Percentiles rank a stretch among this genome's conserved stretches.
Evolutionary conservation across 805 yeast genomes (phyloP).

Genomic region (Candida sonorensis): DNA sequence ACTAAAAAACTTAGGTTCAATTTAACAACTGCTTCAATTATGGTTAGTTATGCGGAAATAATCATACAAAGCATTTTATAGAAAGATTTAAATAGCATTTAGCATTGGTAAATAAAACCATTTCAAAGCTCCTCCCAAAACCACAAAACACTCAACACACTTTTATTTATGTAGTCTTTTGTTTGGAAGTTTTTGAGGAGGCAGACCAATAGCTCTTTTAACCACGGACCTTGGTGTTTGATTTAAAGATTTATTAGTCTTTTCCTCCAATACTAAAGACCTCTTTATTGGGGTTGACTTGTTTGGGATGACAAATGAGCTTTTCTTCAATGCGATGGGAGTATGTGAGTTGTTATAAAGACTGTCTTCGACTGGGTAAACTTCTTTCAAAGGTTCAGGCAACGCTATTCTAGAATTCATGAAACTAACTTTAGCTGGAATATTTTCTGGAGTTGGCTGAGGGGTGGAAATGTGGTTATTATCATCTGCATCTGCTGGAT

Average conservation of each 20-base stretch:
- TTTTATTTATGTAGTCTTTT: conserved; percentile 18
- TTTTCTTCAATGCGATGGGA: conserved; percentile 49
- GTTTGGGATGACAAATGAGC: conserved; percentile 49
- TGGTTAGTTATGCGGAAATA: too few relatives aligned
- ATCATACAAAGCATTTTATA: too few relatives aligned
- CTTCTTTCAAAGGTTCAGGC: conserved; percentile 39
- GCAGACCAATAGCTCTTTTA: conserved; percentile 21
- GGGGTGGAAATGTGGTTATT: neutral
- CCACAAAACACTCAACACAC: too few relatives aligned
- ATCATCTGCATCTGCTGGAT: neutral
- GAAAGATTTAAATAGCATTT: too few relatives aligned
- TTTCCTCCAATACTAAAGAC: conserved; percentile 15
- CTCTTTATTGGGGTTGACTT: conserved; percentile 60
- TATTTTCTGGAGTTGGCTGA: conserved; percentile 9
- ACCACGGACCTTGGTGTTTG: conserved; percentile 6
- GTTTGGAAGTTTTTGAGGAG: conserved; percentile 12
- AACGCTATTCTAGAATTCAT: conserved; percentile 61
- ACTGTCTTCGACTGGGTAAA: conserved; percentile 31
- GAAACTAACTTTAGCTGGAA: conserved; percentile 32
- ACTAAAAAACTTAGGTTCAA: too few relatives aligned
- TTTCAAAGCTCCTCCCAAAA: too few relatives aligned
- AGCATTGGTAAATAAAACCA: too few relatives aligned
- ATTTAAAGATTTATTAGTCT: conserved; percentile 2
- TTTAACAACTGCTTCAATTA: too few relatives aligned
- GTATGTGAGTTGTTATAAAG: conserved; percentile 50